These are phyloP conservation scores for Cubamyces lactineus DNA, from an alignment of 768 basidiomycete species.

Conservation along the genomic window DNA sequence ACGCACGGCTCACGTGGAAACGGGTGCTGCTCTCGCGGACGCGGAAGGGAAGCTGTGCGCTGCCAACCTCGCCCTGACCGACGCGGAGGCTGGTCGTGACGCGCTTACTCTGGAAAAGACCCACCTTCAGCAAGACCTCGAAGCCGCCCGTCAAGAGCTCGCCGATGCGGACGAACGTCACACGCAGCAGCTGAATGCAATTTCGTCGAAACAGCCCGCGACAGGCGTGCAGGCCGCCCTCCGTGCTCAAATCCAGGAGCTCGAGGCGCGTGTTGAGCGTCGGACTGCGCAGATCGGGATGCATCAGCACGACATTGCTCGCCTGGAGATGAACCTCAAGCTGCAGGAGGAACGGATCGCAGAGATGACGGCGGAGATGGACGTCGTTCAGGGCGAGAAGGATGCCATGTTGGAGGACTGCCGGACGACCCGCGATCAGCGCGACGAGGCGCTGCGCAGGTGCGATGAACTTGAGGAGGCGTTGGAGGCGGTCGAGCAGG, in stretches of 20 bases:
- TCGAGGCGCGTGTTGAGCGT: conserved; percentile 64
- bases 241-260: conserved; percentile 66
- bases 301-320: conserved; percentile 78
- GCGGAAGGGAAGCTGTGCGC: conserved; percentile 49
- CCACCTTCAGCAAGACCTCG: conserved; percentile 65
- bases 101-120: conserved; percentile 65
- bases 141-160: conserved; percentile 54
- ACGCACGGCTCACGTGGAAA: conserved; percentile 28
- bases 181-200: conserved; percentile 64
- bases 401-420: conserved; percentile 87
- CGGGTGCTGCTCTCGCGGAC: conserved; percentile 40
- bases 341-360: conserved; percentile 74
- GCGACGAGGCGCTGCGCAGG: conserved; percentile 61
- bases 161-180: conserved; percentile 62
- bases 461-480: conserved; percentile 68
- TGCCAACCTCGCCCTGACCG: conserved; percentile 51
- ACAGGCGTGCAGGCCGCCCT: conserved; percentile 58
- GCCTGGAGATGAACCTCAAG: conserved; percentile 73
- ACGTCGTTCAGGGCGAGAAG: conserved; percentile 66
- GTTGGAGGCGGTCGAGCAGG: conserved; percentile 45
- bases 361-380: conserved; percentile 73
- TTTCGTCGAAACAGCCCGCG: conserved; percentile 44
- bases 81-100: conserved; percentile 66
- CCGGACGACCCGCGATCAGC: conserved; percentile 70
- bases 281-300: conserved; percentile 76